Percentiles rank a stretch among this genome's conserved stretches.
phyloP scores from a whole-genome alignment of 192 early-diverging fungal species.

The Backusella macrospora region DNA sequence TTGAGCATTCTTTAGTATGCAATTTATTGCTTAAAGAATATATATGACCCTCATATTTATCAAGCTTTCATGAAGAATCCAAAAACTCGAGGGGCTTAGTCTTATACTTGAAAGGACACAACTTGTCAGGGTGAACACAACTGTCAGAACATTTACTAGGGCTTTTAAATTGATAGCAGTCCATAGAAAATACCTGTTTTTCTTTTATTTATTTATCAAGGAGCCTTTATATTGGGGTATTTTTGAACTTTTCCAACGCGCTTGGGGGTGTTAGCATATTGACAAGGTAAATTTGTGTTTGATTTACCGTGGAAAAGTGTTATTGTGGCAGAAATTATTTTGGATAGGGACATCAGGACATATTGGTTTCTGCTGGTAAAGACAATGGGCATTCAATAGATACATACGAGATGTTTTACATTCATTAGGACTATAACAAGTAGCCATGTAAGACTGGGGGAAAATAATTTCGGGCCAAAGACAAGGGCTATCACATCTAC shows the following conservation, averaged over 20 bases:
- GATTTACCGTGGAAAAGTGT: neutral
- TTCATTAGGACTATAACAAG: neutral
- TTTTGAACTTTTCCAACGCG: neutral
- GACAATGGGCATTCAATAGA: neutral
- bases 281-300: neutral
- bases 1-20: neutral
- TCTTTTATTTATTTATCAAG: neutral
- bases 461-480: neutral
- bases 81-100: neutral
- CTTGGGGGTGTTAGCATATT: neutral
- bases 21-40: neutral
- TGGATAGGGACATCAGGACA: neutral
- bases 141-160: neutral
- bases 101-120: neutral
- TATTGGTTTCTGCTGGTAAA: neutral
- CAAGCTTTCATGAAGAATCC: neutral
- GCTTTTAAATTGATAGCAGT: neutral
- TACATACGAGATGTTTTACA: neutral
- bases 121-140: neutral
- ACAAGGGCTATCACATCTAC: neutral
- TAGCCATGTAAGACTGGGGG: neutral
- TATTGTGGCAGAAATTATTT: neutral
- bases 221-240: neutral
- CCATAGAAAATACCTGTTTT: neutral
- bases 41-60: neutral